phyloP scores from a whole-genome alignment of 139 green algal species.

The Micromonas pusilla region DNA sequence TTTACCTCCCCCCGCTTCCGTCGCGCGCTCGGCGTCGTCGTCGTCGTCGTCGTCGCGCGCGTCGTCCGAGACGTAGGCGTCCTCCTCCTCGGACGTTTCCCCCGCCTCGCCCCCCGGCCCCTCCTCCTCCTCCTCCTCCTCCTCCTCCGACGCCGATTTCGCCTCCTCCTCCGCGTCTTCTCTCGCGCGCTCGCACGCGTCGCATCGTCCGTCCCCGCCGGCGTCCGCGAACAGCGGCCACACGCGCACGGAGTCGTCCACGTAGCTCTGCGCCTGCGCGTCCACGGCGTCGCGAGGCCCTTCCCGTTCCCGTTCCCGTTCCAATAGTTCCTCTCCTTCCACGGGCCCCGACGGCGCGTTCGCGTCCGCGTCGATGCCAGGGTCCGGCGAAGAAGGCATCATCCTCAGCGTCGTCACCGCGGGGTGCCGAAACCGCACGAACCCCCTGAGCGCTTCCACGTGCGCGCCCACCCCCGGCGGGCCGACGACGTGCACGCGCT shows the following conservation, averaged over 20 bases:
- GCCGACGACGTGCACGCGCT: background rate
- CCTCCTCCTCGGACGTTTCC: background rate
- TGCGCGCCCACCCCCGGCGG: background rate
- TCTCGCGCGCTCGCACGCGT: background rate
- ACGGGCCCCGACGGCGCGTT: no score
- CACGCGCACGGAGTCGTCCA: background rate
- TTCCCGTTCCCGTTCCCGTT: no score
- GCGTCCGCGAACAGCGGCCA: background rate
- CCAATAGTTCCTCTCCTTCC: no score
- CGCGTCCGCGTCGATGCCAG: background rate
- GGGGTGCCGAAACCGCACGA: background rate
- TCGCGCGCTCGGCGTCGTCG: no score
- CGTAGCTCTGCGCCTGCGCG: constrained; percentile 8
- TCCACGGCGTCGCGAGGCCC: no score
- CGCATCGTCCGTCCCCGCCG: background rate
- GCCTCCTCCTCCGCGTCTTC: background rate
- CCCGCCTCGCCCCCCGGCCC: no score
- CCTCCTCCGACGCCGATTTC: background rate
- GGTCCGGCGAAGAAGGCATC: background rate
- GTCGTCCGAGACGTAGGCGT: background rate
- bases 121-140: background rate
- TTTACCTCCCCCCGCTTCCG: no score
- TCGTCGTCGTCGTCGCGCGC: background rate
- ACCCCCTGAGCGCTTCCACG: background rate
- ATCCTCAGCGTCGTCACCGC: background rate